Conservation (phyloP, 2,329 filamentous ascomycete genomes). For the Fusarium humuli region DNA sequence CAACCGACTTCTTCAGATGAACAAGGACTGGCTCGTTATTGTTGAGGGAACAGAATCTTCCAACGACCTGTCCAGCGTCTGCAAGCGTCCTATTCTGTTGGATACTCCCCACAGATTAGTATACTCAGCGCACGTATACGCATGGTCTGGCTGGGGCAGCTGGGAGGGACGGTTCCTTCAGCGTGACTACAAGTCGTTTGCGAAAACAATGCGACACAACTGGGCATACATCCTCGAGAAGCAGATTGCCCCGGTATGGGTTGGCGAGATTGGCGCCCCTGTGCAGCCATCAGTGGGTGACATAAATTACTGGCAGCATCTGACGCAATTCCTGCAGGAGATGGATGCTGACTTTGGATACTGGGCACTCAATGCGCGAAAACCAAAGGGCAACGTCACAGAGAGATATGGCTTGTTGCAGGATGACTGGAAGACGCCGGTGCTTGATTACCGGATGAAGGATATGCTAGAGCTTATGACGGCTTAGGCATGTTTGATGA, state of each 20-base stretch:
- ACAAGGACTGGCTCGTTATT: conserved; percentile 73
- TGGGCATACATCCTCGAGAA: conserved; percentile 71
- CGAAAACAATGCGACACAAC: conserved; percentile 70
- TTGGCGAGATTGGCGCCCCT: conserved; percentile 74
- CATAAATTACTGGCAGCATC: conserved; percentile 73
- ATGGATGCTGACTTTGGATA: conserved; percentile 75
- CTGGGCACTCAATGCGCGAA: conserved; percentile 76
- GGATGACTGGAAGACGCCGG: conserved; percentile 73
- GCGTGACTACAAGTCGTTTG: conserved; percentile 72
- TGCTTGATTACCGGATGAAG: conserved; percentile 72
- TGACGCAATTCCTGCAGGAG: conserved; percentile 68
- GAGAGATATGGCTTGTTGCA: conserved; percentile 72
- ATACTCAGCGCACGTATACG: conserved; percentile 76
- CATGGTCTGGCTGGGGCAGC: conserved; percentile 77
- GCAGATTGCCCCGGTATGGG: conserved; percentile 69
- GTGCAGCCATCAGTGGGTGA: conserved; percentile 65
- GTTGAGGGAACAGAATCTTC: conserved; percentile 75
- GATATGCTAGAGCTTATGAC: conserved; percentile 68
- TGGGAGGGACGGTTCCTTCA: conserved; percentile 69
- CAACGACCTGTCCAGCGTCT: conserved; percentile 71
- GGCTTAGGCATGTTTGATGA: conserved; percentile 8
- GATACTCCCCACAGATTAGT: conserved; percentile 67
- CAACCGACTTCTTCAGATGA: conserved; percentile 69
- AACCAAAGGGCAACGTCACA: conserved; percentile 66
- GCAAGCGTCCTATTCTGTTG: conserved; percentile 66